Evolutionary conservation across 2,329 filamentous ascomycete genomes (phyloP).

Genomic region (Colletotrichum caudatum): DNA sequence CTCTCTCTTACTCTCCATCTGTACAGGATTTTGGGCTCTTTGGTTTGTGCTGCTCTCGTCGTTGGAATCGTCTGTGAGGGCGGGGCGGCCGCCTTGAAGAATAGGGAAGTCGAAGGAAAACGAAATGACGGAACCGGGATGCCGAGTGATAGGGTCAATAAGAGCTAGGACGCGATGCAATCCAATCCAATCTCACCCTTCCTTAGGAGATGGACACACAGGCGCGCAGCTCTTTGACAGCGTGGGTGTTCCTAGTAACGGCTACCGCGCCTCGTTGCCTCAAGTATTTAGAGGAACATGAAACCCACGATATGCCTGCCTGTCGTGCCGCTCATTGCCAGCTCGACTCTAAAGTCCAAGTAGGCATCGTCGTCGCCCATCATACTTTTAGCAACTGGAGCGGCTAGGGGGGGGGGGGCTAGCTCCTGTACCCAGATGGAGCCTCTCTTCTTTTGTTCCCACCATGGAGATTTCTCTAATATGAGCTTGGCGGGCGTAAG

Average conservation of each 20-base stretch:
- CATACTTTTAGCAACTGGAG: conserved; percentile 11
- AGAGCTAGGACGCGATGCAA: conserved; percentile 21
- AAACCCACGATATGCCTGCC: conserved; percentile 5
- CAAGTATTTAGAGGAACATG: neutral
- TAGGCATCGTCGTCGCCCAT: conserved; percentile 4
- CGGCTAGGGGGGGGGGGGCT: conserved; percentile 32
- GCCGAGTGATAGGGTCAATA: conserved; percentile 23
- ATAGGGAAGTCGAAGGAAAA: conserved; percentile 7
- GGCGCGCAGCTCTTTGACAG: conserved; percentile 6
- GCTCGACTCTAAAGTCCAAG: conserved; percentile 3
- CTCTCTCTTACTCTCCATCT: conserved; percentile 12
- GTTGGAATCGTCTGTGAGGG: conserved; percentile 1
- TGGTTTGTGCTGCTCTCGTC: neutral
- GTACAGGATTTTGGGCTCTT: conserved; percentile 2
- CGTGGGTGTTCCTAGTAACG: conserved; percentile 9
- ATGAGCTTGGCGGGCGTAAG: conserved; percentile 37
- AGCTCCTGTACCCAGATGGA: conserved; percentile 34
- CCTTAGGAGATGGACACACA: neutral
- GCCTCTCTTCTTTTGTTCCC: conserved; percentile 38
- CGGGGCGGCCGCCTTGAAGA: neutral
- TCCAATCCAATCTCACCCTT: conserved; percentile 19
- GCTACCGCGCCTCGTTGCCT: conserved; percentile 8
- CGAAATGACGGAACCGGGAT: conserved; percentile 37
- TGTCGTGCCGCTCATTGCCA: neutral
- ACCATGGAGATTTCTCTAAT: conserved; percentile 41